Evolutionary conservation across 2,329 filamentous ascomycete species (phyloP).

Genomic region (Ustilaginoidea virens): DNA sequence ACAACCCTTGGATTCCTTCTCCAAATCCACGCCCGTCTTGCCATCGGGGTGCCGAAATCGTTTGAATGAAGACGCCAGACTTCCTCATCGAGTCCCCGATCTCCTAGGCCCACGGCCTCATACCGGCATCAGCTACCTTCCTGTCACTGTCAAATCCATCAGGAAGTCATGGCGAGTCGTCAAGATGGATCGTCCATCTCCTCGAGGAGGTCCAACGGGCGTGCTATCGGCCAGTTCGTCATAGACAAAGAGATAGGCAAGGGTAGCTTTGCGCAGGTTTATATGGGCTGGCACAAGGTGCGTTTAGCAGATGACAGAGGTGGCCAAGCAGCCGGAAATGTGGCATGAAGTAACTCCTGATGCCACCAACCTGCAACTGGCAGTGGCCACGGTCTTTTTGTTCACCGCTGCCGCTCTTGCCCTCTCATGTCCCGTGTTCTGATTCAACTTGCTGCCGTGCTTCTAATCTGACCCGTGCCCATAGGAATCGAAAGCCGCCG

Average conservation of each 20-base stretch:
- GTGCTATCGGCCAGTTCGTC: slow-evolving; percentile 56
- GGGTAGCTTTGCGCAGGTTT: slow-evolving; percentile 95
- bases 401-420: neutral
- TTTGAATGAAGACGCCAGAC: slow-evolving; percentile 25
- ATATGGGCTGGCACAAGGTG: slow-evolving; percentile 72
- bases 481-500: slow-evolving; percentile 64
- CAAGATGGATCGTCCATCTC: slow-evolving; percentile 20
- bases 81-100: slow-evolving; percentile 19
- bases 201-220: slow-evolving; percentile 19
- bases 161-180: slow-evolving; percentile 24
- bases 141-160: slow-evolving; percentile 16
- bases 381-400: too few relatives aligned
- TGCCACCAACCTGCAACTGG: neutral
- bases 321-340: too few relatives aligned
- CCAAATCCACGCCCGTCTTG: too few relatives aligned
- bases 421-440: too few relatives aligned
- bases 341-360: too few relatives aligned
- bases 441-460: neutral
- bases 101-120: slow-evolving; percentile 21
- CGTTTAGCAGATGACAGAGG: too few relatives aligned
- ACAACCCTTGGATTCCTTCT: too few relatives aligned
- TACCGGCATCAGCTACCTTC: slow-evolving; percentile 15
- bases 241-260: slow-evolving; percentile 86
- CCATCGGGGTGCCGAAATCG: slow-evolving; percentile 2
- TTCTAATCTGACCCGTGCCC: slow-evolving; percentile 1